Percentiles rank a stretch among this genome's conserved stretches.
Evolutionary conservation across 2,329 filamentous ascomycete genomes (phyloP).

Genomic region (Drechslerella dactyloides): DNA sequence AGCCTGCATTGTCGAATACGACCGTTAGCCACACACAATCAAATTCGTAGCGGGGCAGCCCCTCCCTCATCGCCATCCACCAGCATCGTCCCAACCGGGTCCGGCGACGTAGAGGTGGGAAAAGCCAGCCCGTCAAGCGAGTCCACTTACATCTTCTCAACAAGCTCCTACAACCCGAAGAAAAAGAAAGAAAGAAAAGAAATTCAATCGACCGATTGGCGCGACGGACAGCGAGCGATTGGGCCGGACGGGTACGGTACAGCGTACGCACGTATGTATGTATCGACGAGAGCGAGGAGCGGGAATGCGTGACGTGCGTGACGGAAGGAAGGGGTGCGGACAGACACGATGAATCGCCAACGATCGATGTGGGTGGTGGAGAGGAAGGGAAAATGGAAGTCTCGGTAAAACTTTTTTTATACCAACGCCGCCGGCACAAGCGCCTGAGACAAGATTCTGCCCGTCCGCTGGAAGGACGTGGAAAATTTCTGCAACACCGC

Average conservation of each 20-base stretch:
- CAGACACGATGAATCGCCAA: constrained; percentile 12
- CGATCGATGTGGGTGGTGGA: constrained; percentile 22
- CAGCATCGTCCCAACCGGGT: too few relatives aligned
- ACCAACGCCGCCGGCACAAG: too few relatives aligned
- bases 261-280: too few relatives aligned
- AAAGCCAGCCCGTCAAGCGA: constrained; percentile 27
- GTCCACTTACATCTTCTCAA: constrained; percentile 36
- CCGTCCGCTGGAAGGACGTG: constrained; percentile 40
- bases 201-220: constrained; percentile 3
- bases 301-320: too few relatives aligned
- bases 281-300: too few relatives aligned
- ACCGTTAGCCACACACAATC: too few relatives aligned
- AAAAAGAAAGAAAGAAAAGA: constrained; percentile 3
- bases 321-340: constrained; percentile 19
- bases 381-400: constrained; percentile 21
- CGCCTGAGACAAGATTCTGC: constrained; percentile 43
- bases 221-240: neutral
- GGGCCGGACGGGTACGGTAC: neutral
- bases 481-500: constrained; percentile 50
- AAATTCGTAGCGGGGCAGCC: too few relatives aligned
- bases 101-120: neutral
- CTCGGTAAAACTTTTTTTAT: constrained; percentile 50
- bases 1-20: constrained; percentile 15
- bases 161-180: neutral
- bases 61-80: too few relatives aligned